These are phyloP conservation scores for Penicillium paxilli DNA, from an alignment of 495 filamentous ascomycete species.

Conservation along the genomic window DNA sequence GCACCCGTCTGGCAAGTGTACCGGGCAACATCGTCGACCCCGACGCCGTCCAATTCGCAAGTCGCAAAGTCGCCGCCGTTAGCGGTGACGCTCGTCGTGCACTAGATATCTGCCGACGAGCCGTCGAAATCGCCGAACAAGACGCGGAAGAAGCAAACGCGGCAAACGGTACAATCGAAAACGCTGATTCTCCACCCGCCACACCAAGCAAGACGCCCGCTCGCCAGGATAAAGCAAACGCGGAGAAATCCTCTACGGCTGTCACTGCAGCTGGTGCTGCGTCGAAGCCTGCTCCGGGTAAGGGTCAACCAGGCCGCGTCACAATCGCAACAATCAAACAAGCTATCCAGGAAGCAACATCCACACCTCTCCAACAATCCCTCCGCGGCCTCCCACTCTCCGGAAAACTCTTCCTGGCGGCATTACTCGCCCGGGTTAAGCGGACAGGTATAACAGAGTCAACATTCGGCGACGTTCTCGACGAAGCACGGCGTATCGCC, in stretches of 20 bases:
- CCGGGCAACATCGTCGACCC: conserved; percentile 87
- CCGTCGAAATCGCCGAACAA: conserved; percentile 92
- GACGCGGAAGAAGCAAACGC: conserved; percentile 46
- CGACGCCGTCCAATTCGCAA: conserved; percentile 95
- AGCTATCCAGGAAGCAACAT: conserved; percentile 93
- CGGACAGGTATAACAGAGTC: conserved; percentile 85
- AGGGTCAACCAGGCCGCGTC: conserved; percentile 57
- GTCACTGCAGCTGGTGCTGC: not conserved
- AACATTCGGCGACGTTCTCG: conserved; percentile 84
- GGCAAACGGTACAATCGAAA: conserved; percentile 21
- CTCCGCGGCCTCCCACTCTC: conserved; percentile 78
- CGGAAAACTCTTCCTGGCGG: conserved; percentile 81
- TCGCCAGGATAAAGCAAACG: conserved; percentile 29
- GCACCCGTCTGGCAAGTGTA: conserved; percentile 81
- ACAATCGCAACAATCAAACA: conserved; percentile 91
- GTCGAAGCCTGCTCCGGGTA: conserved; percentile 18
- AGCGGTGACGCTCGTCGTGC: conserved; percentile 91
- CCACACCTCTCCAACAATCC: conserved; percentile 85
- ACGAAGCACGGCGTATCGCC: conserved; percentile 81
- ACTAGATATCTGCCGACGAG: conserved; percentile 91
- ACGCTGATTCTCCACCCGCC: conserved; percentile 37
- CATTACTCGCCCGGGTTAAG: conserved; percentile 73
- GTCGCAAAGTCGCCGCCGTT: conserved; percentile 93
- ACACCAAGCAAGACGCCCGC: conserved; percentile 49
- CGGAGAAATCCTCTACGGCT: conserved; percentile 5